These are phyloP conservation scores for Tillandsia fasciculata DNA, from an alignment of 176 grass and related monocot species.

Conservation along the genomic window DNA sequence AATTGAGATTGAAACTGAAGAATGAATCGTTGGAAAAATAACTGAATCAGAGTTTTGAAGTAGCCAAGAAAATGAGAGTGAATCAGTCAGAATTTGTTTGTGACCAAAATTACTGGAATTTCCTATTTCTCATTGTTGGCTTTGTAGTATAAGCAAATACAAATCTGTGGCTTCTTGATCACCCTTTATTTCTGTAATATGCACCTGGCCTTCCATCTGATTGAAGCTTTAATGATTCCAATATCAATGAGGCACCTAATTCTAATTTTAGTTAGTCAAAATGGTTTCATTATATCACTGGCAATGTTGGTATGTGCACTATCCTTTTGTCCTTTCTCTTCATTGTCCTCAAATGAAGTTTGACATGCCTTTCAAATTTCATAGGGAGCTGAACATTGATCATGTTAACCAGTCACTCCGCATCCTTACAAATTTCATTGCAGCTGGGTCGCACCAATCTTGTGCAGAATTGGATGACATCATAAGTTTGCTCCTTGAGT, in stretches of 20 bases:
- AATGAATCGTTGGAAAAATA: no score
- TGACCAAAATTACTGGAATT: no score
- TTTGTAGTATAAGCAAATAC: neutral
- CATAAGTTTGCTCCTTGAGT: constrained; percentile 50
- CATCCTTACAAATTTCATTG: constrained; percentile 80
- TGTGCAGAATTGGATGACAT: constrained; percentile 51
- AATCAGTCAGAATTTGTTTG: no score
- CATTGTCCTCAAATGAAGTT: neutral
- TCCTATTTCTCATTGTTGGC: neutral
- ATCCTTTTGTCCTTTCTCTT: constrained; percentile 3
- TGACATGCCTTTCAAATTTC: constrained; percentile 11
- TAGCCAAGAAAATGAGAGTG: no score
- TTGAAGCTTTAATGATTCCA: neutral
- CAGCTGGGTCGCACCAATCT: constrained; percentile 43
- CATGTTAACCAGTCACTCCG: constrained; percentile 59
- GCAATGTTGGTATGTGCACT: constrained; percentile 3
- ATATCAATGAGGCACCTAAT: neutral
- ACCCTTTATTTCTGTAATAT: neutral
- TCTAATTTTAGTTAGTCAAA: neutral
- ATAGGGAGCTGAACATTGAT: constrained; percentile 65
- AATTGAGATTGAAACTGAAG: no score
- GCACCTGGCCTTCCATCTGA: neutral
- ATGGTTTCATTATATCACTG: neutral
- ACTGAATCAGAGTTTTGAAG: no score
- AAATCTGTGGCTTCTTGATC: neutral